phyloP scores from a whole-genome alignment of 2,329 filamentous ascomycete genomes.

The Phoma sp. region DNA sequence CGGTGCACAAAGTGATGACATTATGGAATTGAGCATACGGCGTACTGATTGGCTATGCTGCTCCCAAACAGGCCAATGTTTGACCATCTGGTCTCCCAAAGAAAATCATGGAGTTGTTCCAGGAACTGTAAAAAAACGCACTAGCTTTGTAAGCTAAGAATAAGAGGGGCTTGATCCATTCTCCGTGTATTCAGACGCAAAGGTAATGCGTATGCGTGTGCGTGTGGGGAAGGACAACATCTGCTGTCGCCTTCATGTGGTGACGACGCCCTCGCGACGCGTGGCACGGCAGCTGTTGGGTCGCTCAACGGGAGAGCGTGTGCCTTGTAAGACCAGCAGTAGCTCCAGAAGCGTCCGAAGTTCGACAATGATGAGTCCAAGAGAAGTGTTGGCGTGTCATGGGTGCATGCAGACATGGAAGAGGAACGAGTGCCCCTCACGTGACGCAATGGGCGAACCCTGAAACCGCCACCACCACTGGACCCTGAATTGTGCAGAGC shows the following conservation, averaged over 20 bases:
- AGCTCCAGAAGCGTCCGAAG: background rate
- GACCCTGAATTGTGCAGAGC: slow-evolving; percentile 1
- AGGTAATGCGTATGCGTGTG: background rate
- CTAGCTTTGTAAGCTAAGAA: background rate
- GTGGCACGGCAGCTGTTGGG: slow-evolving; percentile 9
- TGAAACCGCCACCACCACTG: background rate
- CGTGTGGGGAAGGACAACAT: slow-evolving; percentile 12
- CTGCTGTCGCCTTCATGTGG: slow-evolving; percentile 13
- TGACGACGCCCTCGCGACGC: slow-evolving; percentile 3
- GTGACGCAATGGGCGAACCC: background rate
- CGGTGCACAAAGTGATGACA: background rate
- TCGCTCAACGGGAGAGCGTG: background rate
- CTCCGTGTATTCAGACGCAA: background rate
- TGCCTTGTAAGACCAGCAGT: background rate
- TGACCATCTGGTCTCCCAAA: background rate
- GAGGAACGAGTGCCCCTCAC: background rate
- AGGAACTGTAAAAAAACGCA: too few relatives aligned
- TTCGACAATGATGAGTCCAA: background rate
- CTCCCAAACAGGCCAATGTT: background rate
- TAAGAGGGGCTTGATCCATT: background rate
- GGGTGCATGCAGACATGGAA: background rate
- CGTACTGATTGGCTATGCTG: background rate
- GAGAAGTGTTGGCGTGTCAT: background rate
- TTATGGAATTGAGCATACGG: background rate
- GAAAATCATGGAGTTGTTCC: background rate